Evolutionary conservation across 2,329 filamentous ascomycete species (phyloP).

Genomic region (Bisporella sp.): DNA sequence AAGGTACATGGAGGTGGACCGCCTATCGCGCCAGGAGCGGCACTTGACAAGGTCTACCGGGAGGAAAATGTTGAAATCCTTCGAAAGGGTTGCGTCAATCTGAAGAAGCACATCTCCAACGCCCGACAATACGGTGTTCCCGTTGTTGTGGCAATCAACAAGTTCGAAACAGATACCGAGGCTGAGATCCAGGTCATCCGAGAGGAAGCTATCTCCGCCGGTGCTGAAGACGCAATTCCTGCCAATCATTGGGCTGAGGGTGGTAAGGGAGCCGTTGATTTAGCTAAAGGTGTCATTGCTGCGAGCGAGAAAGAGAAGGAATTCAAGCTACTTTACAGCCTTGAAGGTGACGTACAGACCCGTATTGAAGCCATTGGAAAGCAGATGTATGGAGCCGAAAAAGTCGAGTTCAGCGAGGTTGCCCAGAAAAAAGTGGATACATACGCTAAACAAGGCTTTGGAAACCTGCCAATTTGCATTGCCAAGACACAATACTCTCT

Average conservation of each 20-base stretch:
- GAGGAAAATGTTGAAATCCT: constrained; percentile 92
- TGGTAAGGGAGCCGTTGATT: constrained; percentile 80
- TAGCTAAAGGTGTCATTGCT: constrained; percentile 79
- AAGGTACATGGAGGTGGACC: constrained; percentile 97
- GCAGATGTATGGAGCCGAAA: constrained; percentile 88
- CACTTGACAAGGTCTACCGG: constrained; percentile 82
- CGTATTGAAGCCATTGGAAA: constrained; percentile 87
- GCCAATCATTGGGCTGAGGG: constrained; percentile 97
- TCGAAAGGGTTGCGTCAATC: constrained; percentile 83
- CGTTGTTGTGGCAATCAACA: constrained; percentile 95
- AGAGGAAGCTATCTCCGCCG: constrained; percentile 85
- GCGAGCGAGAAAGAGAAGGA: constrained; percentile 79
- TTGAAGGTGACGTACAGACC: constrained; percentile 74
- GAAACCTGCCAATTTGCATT: constrained; percentile 89
- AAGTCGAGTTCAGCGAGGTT: constrained; percentile 87
- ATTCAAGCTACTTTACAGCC: constrained; percentile 79
- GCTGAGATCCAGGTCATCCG: constrained; percentile 85
- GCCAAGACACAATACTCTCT: constrained; percentile 98
- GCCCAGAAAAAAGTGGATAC: constrained; percentile 95
- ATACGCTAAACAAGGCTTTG: constrained; percentile 87
- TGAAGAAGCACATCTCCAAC: constrained; percentile 92
- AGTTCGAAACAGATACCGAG: constrained; percentile 87
- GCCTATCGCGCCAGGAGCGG: constrained; percentile 80
- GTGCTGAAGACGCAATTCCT: constrained; percentile 87
- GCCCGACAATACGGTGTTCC: constrained; percentile 85